Conservation (phyloP, 1,139 yeast species). For the Yamadazyma mexicana region DNA sequence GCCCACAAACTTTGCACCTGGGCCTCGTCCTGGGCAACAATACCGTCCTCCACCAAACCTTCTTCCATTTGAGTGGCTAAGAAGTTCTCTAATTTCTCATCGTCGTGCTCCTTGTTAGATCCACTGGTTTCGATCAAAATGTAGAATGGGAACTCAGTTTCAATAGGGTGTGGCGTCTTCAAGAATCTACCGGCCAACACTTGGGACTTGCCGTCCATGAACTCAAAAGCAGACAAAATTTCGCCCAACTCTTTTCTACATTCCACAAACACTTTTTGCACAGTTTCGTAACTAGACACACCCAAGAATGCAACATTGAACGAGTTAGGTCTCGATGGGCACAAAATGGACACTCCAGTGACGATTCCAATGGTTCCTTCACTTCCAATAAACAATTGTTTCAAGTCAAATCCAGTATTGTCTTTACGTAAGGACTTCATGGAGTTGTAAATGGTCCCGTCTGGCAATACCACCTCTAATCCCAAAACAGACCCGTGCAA, state of each 20-base stretch:
- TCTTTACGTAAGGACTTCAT: conserved; percentile 86
- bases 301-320: conserved; percentile 90
- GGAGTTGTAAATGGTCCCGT: conserved; percentile 80
- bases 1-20: conserved; percentile 83
- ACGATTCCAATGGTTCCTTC: conserved; percentile 92
- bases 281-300: conserved; percentile 75
- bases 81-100: conserved; percentile 74
- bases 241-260: conserved; percentile 82
- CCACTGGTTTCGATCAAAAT: conserved; percentile 93
- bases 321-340: conserved; percentile 90
- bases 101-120: conserved; percentile 83
- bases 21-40: conserved; percentile 91
- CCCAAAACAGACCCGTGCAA: conserved; percentile 92
- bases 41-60: conserved; percentile 85
- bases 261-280: conserved; percentile 75
- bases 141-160: conserved; percentile 79
- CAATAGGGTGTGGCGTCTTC: conserved; percentile 71
- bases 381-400: conserved; percentile 88
- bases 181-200: conserved; percentile 58
- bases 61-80: conserved; percentile 82
- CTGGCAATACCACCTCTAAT: conserved; percentile 85
- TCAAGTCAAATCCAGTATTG: conserved; percentile 90
- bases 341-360: conserved; percentile 85
- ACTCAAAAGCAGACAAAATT: conserved; percentile 89
- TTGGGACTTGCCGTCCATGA: conserved; percentile 85